Conservation (phyloP, 2,329 filamentous ascomycete genomes). For the Fusarium nisikadoi region DNA sequence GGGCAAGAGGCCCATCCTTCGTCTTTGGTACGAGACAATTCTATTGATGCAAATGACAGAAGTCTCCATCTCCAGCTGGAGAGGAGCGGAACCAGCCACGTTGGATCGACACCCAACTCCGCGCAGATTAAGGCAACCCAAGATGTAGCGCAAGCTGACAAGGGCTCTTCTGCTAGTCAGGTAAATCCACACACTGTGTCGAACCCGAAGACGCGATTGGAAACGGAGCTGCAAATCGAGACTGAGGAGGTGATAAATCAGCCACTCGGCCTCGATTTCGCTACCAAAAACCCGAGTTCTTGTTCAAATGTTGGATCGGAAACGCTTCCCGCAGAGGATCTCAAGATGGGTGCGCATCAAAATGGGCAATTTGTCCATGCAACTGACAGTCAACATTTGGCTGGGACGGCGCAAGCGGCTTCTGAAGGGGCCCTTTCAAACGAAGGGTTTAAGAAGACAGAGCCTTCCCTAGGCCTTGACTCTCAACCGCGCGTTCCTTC, state of each 20-base stretch:
- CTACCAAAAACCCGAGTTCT: background rate
- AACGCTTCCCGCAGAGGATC: background rate
- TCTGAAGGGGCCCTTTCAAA: background rate
- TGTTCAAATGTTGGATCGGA: slow-evolving; percentile 6
- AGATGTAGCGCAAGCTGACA: background rate
- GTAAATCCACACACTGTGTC: background rate
- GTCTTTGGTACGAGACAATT: background rate
- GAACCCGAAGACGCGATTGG: background rate
- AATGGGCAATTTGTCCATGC: background rate
- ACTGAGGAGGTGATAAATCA: background rate
- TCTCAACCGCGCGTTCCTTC: background rate
- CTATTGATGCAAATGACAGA: background rate
- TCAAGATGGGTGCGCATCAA: slow-evolving; percentile 2
- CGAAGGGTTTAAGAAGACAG: background rate
- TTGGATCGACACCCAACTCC: background rate
- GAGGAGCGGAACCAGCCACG: background rate
- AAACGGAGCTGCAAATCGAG: background rate
- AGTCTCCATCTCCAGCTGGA: background rate
- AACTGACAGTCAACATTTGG: background rate
- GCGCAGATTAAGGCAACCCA: background rate
- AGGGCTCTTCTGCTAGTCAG: background rate
- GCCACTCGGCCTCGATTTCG: background rate
- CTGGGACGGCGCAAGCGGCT: background rate
- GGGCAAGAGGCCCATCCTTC: background rate
- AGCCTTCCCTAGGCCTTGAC: background rate